Evolutionary conservation across 179 eudicot genomes (phyloP).

Genomic region (Camellia oleifera): DNA sequence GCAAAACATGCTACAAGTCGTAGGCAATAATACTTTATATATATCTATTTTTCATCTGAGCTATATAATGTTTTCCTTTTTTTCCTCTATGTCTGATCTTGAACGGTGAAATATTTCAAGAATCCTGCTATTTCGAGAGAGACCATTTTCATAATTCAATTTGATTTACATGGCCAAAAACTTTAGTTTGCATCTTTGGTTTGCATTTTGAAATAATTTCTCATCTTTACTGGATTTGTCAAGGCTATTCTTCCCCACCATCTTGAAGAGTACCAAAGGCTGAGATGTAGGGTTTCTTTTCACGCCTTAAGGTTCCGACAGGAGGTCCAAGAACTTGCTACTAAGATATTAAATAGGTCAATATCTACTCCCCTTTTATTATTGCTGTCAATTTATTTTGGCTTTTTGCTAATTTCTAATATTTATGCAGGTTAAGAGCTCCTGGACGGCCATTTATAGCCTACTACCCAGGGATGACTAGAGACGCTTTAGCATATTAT

Average conservation of each 20-base stretch:
- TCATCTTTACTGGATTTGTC: constrained; percentile 6
- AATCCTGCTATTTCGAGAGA: neutral
- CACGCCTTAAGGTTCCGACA: constrained; percentile 76
- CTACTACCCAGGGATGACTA: constrained; percentile 86
- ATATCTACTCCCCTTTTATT: neutral
- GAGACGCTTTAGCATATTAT: constrained; percentile 86
- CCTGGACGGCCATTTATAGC: constrained; percentile 82
- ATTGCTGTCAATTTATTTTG: neutral
- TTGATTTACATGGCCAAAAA: neutral
- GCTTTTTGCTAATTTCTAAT: constrained; percentile 18
- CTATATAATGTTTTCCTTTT: neutral
- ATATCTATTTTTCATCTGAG: neutral
- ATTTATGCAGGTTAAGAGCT: constrained; percentile 48
- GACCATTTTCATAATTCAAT: neutral
- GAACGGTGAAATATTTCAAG: neutral
- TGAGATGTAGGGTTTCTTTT: constrained; percentile 85
- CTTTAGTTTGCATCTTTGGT: neutral
- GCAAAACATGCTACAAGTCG: too few relatives aligned
- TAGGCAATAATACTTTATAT: too few relatives aligned
- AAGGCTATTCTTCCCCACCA: constrained; percentile 74
- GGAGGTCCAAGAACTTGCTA: constrained; percentile 79
- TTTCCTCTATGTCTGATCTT: neutral
- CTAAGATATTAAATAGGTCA: constrained; percentile 65
- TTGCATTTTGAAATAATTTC: neutral
- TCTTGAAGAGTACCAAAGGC: constrained; percentile 82